Conservation (phyloP, 2,329 filamentous ascomycete genomes). For the Fusarium gaditjirri region DNA sequence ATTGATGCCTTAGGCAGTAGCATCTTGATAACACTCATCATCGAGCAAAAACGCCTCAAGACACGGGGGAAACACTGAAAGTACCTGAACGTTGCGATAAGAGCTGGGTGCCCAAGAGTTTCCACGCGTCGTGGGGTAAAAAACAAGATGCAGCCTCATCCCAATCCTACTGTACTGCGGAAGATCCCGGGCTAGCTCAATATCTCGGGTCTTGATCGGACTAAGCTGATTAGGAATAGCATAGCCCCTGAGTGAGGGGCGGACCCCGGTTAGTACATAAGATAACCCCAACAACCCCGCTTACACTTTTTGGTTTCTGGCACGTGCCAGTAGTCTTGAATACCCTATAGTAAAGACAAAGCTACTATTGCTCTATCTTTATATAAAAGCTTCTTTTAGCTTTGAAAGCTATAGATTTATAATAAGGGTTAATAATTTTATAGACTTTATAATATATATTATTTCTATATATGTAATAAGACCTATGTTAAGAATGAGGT, state of each 20-base stretch:
- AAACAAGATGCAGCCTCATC: not conserved
- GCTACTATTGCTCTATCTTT: not conserved
- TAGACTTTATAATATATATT: fast-evolving
- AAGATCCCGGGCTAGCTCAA: not conserved
- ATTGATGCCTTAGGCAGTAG: not conserved
- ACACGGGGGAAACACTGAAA: not conserved
- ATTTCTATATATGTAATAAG: fast-evolving
- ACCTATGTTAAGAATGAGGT: fast-evolving
- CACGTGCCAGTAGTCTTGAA: no score
- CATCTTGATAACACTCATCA: not conserved
- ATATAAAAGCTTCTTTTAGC: no score
- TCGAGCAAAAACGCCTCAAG: not conserved
- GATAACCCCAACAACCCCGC: not conserved
- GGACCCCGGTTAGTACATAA: not conserved
- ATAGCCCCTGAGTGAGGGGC: not conserved
- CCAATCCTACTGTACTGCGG: not conserved
- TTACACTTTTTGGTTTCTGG: not conserved
- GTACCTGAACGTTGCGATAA: not conserved
- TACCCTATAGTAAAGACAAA: not conserved
- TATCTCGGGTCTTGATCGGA: no score
- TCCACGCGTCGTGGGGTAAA: not conserved
- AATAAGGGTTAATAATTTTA: no score
- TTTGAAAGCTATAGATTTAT: no score
- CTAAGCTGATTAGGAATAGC: not conserved
- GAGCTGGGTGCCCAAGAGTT: not conserved